phyloP scores from a whole-genome alignment of 2,329 filamentous ascomycete genomes.

The Cladobotryum mycophilum region DNA sequence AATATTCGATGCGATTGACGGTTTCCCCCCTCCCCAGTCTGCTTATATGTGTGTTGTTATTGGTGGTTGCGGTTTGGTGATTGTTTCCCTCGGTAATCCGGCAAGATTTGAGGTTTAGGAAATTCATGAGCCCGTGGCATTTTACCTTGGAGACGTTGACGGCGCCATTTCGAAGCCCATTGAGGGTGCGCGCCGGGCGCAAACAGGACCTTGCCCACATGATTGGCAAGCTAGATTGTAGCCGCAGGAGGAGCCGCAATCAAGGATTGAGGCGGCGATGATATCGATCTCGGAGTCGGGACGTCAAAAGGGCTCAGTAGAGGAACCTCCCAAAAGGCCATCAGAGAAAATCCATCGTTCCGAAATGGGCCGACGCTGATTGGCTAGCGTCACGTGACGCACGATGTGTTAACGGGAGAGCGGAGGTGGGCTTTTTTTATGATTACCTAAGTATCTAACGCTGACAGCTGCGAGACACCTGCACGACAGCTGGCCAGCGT shows the following conservation, averaged over 20 bases:
- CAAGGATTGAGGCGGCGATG: slow-evolving; percentile 29
- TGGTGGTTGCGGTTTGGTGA: slow-evolving; percentile 18
- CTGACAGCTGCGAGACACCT: slow-evolving; percentile 1
- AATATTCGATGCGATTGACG: slow-evolving; percentile 24
- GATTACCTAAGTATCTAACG: too few species aligned
- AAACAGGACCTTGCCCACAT: slow-evolving; percentile 94
- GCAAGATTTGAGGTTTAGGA: slow-evolving; percentile 22
- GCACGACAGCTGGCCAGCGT: slow-evolving; percentile 1
- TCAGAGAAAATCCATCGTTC: slow-evolving; percentile 38
- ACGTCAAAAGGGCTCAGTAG: slow-evolving; percentile 33
- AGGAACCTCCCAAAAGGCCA: slow-evolving; percentile 24
- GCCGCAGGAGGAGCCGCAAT: slow-evolving; percentile 32
- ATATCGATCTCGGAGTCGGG: slow-evolving; percentile 32
- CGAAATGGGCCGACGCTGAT: slow-evolving; percentile 39
- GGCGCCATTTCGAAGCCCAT: slow-evolving; percentile 67
- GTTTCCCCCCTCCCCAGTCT: slow-evolving; percentile 1
- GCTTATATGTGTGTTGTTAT: slow-evolving; percentile 9
- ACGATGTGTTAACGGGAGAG: slow-evolving; percentile 8
- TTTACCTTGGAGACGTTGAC: slow-evolving; percentile 69
- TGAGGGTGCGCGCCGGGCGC: slow-evolving; percentile 81
- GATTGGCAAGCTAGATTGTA: slow-evolving; percentile 44
- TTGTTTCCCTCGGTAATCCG: slow-evolving; percentile 28
- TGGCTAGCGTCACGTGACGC: slow-evolving; percentile 32
- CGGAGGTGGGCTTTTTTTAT: not conserved
- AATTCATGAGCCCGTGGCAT: slow-evolving; percentile 27